These are phyloP conservation scores for Chytriomyces confervae DNA, from an alignment of 192 early-diverging fungal genomes.

Conservation along the genomic window DNA sequence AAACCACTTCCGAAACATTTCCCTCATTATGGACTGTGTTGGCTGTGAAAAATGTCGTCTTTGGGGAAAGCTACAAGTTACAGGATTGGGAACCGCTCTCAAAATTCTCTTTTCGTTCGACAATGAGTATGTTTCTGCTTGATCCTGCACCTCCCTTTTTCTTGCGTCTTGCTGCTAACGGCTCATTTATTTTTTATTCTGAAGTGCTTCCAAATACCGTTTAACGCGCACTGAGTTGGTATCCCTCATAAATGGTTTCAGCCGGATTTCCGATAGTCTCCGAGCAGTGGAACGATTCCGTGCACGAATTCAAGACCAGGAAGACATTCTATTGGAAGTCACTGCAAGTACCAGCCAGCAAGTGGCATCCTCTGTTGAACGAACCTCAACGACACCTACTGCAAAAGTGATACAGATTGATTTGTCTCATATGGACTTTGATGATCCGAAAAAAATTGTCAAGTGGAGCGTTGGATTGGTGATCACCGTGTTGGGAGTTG, in stretches of 20 bases:
- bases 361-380: slow-evolving; percentile 10
- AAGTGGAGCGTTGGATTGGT: slow-evolving; percentile 40
- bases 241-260: slow-evolving; percentile 87
- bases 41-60: slow-evolving; percentile 98
- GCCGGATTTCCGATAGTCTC: slow-evolving; percentile 86
- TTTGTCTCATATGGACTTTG: slow-evolving; percentile 25
- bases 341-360: neutral
- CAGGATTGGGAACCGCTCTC: slow-evolving; percentile 94
- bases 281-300: slow-evolving; percentile 80
- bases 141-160: slow-evolving; percentile 19
- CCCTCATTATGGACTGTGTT: slow-evolving; percentile 98
- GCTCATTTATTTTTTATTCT: neutral
- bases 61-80: slow-evolving; percentile 96
- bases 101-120: slow-evolving; percentile 95
- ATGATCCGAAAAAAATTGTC: slow-evolving; percentile 34
- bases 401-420: slow-evolving; percentile 4
- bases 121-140: slow-evolving; percentile 57
- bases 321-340: slow-evolving; percentile 28
- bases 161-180: neutral
- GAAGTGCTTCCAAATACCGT: slow-evolving; percentile 55
- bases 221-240: slow-evolving; percentile 86
- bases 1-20: slow-evolving; percentile 93
- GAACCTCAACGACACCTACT: slow-evolving; percentile 7
- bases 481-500: slow-evolving; percentile 40
- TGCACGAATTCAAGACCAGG: slow-evolving; percentile 31